Percentiles rank a stretch among this genome's conserved stretches.
phyloP scores from a whole-genome alignment of 2,329 filamentous ascomycete species.

The Nannizzia gypsea region DNA sequence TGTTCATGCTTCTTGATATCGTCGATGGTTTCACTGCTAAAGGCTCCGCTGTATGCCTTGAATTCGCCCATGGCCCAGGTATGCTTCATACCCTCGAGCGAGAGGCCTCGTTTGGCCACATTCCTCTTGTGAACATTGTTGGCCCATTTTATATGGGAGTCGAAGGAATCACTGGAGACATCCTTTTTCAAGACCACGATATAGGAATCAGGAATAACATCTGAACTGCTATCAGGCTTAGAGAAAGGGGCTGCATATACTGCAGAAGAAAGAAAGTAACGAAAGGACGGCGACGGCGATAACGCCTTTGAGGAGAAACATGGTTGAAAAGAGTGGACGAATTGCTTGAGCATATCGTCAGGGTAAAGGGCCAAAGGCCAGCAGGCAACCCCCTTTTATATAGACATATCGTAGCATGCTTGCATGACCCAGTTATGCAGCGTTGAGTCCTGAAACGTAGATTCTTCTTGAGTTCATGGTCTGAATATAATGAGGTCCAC shows the following conservation, averaged over 20 bases:
- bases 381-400: background rate
- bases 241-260: conserved; percentile 4
- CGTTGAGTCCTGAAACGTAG: too few species aligned
- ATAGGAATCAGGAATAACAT: conserved; percentile 8
- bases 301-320: background rate
- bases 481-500: too few species aligned
- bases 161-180: conserved; percentile 1
- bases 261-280: background rate
- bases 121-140: background rate
- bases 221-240: background rate
- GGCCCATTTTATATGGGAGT: conserved; percentile 5
- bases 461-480: too few species aligned
- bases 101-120: background rate
- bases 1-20: background rate
- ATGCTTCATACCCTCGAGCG: background rate
- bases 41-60: conserved; percentile 6
- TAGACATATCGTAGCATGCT: background rate
- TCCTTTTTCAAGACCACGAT: conserved; percentile 10
- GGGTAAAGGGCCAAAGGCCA: background rate
- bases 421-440: too few species aligned
- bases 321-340: background rate
- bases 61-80: background rate
- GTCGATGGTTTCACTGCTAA: background rate
- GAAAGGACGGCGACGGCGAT: background rate
- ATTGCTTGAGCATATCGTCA: background rate